Conservation (phyloP, 768 basidiomycete species). For the Suillus subaureus region DNA sequence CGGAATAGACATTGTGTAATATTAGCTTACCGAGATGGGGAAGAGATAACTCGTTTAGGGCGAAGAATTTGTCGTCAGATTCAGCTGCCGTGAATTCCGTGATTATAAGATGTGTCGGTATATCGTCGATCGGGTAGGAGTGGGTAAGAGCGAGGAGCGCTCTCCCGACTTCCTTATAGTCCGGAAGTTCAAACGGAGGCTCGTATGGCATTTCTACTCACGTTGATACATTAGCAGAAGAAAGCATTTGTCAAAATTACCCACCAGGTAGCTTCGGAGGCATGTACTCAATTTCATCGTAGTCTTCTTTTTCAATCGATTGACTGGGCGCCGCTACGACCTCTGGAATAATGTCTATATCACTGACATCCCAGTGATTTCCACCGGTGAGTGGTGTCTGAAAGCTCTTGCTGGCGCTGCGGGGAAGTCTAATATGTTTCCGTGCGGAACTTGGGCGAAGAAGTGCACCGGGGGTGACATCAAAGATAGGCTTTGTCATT, state of each 20-base stretch:
- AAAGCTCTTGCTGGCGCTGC: constrained; percentile 51
- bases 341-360: constrained; percentile 41
- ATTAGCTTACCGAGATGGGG: constrained; percentile 26
- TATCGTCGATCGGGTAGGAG: constrained; percentile 37
- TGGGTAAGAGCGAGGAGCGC: constrained; percentile 39
- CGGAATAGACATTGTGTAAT: not conserved
- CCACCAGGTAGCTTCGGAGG: constrained; percentile 52
- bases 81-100: constrained; percentile 23
- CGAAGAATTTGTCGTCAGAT: constrained; percentile 27
- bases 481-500: constrained; percentile 30
- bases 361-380: constrained; percentile 78
- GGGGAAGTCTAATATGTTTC: constrained; percentile 60
- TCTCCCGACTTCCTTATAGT: constrained; percentile 46
- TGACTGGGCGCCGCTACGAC: constrained; percentile 28
- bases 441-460: constrained; percentile 70
- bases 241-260: constrained; percentile 18
- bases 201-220: constrained; percentile 43
- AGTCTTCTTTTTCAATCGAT: constrained; percentile 33
- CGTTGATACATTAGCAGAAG: constrained; percentile 9
- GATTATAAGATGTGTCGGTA: constrained; percentile 17
- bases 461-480: constrained; percentile 26
- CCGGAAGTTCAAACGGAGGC: constrained; percentile 51
- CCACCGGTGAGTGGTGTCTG: constrained; percentile 70
- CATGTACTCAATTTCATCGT: constrained; percentile 57
- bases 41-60: constrained; percentile 17